Conservation (phyloP, 345 rosid species). For the Excoecaria agallocha region DNA sequence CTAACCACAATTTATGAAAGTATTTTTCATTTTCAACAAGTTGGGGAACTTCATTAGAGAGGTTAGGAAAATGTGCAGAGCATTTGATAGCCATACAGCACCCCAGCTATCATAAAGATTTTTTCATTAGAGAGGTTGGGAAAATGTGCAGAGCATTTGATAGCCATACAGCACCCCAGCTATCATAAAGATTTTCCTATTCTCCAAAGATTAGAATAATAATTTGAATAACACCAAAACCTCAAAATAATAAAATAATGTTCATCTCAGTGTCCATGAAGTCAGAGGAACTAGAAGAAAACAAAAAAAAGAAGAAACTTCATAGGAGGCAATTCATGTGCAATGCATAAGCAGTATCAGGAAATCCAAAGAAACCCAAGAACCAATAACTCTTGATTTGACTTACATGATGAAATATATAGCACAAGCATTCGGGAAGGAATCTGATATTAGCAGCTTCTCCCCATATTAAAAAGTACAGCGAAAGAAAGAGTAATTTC, state of each 20-base stretch:
- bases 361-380: neutral
- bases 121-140: neutral
- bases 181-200: neutral
- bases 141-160: neutral
- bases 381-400: neutral
- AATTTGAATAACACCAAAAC: neutral
- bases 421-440: slow-evolving; percentile 92
- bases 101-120: too few species aligned
- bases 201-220: neutral
- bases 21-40: neutral
- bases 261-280: neutral
- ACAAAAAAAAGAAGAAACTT: slow-evolving; percentile 10
- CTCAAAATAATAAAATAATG: neutral
- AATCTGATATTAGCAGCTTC: slow-evolving; percentile 84
- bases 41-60: neutral
- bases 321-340: neutral
- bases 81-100: neutral
- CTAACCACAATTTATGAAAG: neutral
- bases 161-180: neutral
- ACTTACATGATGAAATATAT: slow-evolving; percentile 95
- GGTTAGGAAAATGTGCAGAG: neutral
- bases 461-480: slow-evolving; percentile 94
- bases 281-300: neutral
- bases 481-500: slow-evolving; percentile 68
- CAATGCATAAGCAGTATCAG: neutral